phyloP scores from a whole-genome alignment of 768 basidiomycete species.

The Phylloporus scabripes region DNA sequence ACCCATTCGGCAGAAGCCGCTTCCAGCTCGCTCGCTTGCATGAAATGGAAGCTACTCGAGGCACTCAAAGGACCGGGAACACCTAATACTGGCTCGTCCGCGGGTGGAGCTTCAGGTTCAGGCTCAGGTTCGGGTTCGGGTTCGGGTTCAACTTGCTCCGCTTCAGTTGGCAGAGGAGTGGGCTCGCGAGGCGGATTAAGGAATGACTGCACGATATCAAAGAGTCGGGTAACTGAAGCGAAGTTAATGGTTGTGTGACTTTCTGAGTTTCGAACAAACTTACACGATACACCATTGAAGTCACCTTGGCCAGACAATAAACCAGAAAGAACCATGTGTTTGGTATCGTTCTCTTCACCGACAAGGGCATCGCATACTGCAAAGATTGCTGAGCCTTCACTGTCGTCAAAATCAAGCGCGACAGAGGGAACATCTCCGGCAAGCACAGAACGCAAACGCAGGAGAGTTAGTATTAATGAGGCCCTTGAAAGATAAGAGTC shows the following conservation, averaged over 20 bases:
- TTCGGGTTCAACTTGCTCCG: constrained; percentile 25
- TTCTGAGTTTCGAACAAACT: constrained; percentile 16
- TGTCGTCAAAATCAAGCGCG: constrained; percentile 39
- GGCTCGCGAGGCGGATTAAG: constrained; percentile 42
- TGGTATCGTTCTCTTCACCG: constrained; percentile 47
- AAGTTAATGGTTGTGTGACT: constrained; percentile 6
- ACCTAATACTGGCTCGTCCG: constrained; percentile 34
- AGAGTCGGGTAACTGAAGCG: constrained; percentile 53
- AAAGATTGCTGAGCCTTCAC: constrained; percentile 52
- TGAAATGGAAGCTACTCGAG: constrained; percentile 68
- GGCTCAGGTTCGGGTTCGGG: constrained; percentile 24
- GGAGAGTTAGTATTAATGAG: constrained; percentile 50
- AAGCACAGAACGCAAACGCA: constrained; percentile 53
- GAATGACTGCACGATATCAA: constrained; percentile 50
- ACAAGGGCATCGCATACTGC: constrained; percentile 50
- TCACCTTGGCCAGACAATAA: constrained; percentile 56
- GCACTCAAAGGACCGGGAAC: constrained; percentile 35
- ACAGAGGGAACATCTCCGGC: constrained; percentile 41
- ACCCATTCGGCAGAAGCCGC: constrained; percentile 50
- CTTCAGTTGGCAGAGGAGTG: constrained; percentile 30
- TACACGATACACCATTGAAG: constrained; percentile 61
- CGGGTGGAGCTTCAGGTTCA: constrained; percentile 28
- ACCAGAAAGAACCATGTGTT: constrained; percentile 47
- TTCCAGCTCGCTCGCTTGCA: constrained; percentile 78
- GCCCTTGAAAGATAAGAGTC: constrained; percentile 38